phyloP scores from a whole-genome alignment of 1,284 basidiomycete genomes.

The Dichomitus squalens region DNA sequence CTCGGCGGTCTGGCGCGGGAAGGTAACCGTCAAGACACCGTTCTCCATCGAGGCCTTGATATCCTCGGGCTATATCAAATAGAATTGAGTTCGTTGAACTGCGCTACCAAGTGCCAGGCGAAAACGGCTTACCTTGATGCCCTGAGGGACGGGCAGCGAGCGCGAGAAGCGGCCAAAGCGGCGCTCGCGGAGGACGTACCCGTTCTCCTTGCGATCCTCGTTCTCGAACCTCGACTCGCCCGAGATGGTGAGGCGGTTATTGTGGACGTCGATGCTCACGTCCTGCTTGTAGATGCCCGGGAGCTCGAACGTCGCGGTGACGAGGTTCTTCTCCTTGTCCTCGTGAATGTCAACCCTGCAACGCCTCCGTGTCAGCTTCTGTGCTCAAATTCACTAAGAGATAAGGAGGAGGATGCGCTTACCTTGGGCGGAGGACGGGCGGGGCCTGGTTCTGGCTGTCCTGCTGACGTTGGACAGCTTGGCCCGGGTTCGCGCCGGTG shows the following conservation, averaged over 20 bases:
- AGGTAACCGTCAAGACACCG: slow-evolving; percentile 43
- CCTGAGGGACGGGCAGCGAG: slow-evolving; percentile 46
- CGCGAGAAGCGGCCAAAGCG: slow-evolving; percentile 51
- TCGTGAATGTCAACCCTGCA: slow-evolving; percentile 52
- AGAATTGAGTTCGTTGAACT: neutral
- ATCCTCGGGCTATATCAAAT: slow-evolving; percentile 35
- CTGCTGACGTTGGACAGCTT: slow-evolving; percentile 10
- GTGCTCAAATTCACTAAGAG: too few relatives aligned
- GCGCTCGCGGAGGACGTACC: slow-evolving; percentile 53
- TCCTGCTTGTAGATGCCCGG: slow-evolving; percentile 48
- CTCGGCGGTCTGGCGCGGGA: slow-evolving; percentile 39
- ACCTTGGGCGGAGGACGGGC: slow-evolving; percentile 21
- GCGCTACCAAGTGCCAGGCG: too few relatives aligned
- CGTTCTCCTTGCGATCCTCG: slow-evolving; percentile 41
- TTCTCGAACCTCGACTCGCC: slow-evolving; percentile 40
- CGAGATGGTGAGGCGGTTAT: slow-evolving; percentile 45
- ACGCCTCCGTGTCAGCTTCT: neutral
- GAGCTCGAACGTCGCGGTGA: slow-evolving; percentile 52
- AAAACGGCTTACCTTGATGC: slow-evolving; percentile 43
- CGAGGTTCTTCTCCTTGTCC: slow-evolving; percentile 39
- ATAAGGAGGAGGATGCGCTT: too few relatives aligned
- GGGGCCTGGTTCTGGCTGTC: slow-evolving; percentile 7
- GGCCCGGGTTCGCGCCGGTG: slow-evolving; percentile 11
- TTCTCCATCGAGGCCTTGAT: slow-evolving; percentile 45
- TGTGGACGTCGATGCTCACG: slow-evolving; percentile 44